Evolutionary conservation across 176 grass and related monocot genomes (phyloP).

Genomic region (bread wheat (Triticum aestivum)): DNA sequence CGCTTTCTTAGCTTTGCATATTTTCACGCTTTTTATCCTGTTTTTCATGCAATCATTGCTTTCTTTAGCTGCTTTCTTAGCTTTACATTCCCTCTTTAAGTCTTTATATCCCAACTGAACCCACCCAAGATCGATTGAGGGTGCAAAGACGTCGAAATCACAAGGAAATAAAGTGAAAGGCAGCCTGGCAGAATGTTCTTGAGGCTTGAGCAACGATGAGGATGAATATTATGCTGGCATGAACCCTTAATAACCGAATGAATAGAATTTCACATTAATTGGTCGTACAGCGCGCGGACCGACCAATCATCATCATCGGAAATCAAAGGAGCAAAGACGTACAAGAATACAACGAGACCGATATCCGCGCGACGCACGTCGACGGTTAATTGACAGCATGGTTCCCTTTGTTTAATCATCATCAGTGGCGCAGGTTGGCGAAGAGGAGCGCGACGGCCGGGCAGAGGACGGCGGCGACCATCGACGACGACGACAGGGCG

Average conservation of each 20-base stretch:
- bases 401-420: no score
- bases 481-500: constrained; percentile 38
- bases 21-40: background rate
- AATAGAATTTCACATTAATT: constrained; percentile 5
- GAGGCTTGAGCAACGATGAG: background rate
- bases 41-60: background rate
- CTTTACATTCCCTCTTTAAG: background rate
- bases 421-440: constrained; percentile 58
- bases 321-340: constrained; percentile 3
- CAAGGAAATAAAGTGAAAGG: background rate
- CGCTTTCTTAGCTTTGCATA: background rate
- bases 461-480: constrained; percentile 60
- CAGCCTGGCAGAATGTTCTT: background rate
- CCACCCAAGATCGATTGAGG: no score
- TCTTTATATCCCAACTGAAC: background rate
- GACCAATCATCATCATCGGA: background rate
- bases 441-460: constrained; percentile 63
- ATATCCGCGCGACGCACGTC: background rate
- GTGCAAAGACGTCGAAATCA: no score
- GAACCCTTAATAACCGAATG: constrained; percentile 22
- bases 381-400: background rate
- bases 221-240: background rate
- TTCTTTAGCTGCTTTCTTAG: background rate
- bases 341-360: background rate
- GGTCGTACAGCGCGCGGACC: background rate